Percentiles rank a stretch among this genome's conserved stretches.
These are phyloP conservation scores for Aureobasidium sp. DNA, from an alignment of 2,329 filamentous ascomycete species.

Conservation along the genomic window DNA sequence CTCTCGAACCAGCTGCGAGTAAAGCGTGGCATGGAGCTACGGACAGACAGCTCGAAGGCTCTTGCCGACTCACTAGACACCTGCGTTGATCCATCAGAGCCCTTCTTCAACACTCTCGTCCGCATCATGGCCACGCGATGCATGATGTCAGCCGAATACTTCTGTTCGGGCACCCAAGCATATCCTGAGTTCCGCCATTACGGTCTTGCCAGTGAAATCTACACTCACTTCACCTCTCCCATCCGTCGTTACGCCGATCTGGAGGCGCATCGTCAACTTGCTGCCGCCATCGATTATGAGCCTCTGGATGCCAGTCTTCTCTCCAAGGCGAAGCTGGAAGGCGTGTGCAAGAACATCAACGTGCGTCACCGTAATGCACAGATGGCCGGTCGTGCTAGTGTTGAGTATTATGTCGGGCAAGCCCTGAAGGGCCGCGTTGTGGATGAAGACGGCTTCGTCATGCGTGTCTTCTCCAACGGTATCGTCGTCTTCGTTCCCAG, in stretches of 20 bases:
- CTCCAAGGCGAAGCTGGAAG: constrained; percentile 77
- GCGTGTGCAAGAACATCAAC: constrained; percentile 97
- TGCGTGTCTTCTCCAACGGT: constrained; percentile 96
- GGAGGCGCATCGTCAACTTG: constrained; percentile 86
- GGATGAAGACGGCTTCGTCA: constrained; percentile 89
- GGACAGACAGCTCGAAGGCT: constrained; percentile 81
- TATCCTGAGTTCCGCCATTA: constrained; percentile 96
- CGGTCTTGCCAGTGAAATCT: constrained; percentile 90
- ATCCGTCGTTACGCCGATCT: constrained; percentile 98
- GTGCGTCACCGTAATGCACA: constrained; percentile 94
- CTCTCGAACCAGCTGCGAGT: constrained; percentile 83
- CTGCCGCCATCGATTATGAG: constrained; percentile 91
- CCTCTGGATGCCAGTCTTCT: constrained; percentile 73
- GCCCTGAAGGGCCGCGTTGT: constrained; percentile 70
- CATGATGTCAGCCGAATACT: constrained; percentile 99
- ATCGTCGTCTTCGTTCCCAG: constrained; percentile 93
- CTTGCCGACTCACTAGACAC: constrained; percentile 84
- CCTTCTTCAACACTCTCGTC: constrained; percentile 97
- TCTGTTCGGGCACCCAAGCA: constrained; percentile 86
- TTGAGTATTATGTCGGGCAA: constrained; percentile 97
- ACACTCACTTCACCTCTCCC: constrained; percentile 96
- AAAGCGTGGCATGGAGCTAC: constrained; percentile 73
- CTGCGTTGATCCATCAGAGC: constrained; percentile 71
- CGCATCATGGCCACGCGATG: constrained; percentile 96
- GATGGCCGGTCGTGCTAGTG: constrained; percentile 84